Conservation (phyloP, 352 stramenopile genomes). For the Pythium periplocum region DNA sequence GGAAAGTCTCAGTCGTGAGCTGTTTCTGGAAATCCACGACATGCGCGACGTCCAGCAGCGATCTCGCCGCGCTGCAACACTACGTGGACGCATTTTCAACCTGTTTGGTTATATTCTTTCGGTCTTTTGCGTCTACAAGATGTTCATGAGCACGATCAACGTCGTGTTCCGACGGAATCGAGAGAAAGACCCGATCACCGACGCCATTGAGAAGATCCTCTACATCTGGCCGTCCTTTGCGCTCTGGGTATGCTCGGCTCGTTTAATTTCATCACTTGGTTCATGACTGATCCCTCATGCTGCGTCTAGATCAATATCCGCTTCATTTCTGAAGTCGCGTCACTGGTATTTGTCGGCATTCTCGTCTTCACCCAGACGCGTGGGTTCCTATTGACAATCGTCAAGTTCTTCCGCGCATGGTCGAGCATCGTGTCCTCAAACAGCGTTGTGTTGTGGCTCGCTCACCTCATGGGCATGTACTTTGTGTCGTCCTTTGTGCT, state of each 20-base stretch:
- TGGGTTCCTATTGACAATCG: constrained; percentile 67
- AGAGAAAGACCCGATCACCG: constrained; percentile 82
- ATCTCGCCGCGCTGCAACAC: constrained; percentile 46
- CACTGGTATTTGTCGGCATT: constrained; percentile 69
- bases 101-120: constrained; percentile 75
- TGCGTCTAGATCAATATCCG: constrained; percentile 59
- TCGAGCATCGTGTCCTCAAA: constrained; percentile 82
- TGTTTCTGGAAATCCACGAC: constrained; percentile 84
- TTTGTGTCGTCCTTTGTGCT: constrained; percentile 86
- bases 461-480: constrained; percentile 86
- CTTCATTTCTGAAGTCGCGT: constrained; percentile 75
- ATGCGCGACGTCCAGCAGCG: constrained; percentile 61
- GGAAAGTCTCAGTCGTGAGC: constrained; percentile 64
- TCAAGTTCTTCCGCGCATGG: constrained; percentile 79
- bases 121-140: constrained; percentile 83
- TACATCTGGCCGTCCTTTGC: constrained; percentile 77
- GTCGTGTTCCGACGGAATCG: constrained; percentile 72
- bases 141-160: constrained; percentile 83
- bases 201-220: constrained; percentile 73
- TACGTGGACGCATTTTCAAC: constrained; percentile 75
- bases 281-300: background rate
- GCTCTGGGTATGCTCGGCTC: constrained; percentile 33
- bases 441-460: constrained; percentile 77
- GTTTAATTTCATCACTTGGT: background rate
- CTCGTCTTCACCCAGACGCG: constrained; percentile 82